A percentile compares a stretch with the other conserved stretches of the same genome.
Evolutionary conservation across 106 monocot genomes (phyloP).

Genomic region (Platanthera zijinensis): DNA sequence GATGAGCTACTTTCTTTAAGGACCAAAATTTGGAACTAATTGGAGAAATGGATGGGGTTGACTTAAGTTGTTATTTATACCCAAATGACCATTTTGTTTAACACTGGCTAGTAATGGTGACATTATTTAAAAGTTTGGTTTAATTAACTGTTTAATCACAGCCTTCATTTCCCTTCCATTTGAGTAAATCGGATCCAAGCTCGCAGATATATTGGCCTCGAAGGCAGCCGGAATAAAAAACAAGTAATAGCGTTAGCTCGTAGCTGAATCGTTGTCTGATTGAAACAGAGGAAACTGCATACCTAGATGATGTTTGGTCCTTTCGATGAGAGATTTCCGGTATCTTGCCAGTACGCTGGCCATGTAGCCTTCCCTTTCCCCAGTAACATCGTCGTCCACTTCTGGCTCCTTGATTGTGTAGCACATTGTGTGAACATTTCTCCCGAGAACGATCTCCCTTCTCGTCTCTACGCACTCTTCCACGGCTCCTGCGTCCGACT

Average conservation of each 20-base stretch:
- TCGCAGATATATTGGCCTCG: neutral
- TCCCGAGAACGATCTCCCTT: constrained; percentile 63
- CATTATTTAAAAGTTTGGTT: neutral
- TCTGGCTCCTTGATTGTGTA: constrained; percentile 68
- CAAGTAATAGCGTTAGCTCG: neutral
- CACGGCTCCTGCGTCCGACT: neutral
- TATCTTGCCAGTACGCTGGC: constrained; percentile 57
- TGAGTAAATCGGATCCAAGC: neutral
- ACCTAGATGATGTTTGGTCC: constrained; percentile 15
- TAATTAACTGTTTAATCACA: neutral
- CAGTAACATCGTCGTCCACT: constrained; percentile 64
- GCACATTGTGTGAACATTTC: constrained; percentile 66
- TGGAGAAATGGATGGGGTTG: neutral
- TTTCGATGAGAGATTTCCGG: constrained; percentile 8
- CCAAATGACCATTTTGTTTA: neutral
- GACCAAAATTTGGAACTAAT: neutral
- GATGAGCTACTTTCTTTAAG: neutral
- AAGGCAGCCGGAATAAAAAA: neutral
- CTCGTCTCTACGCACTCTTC: constrained; percentile 2
- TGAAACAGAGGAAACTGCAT: neutral
- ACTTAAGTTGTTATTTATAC: neutral
- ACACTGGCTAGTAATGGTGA: neutral
- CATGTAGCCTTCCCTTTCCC: constrained; percentile 79
- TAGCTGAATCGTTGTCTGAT: neutral
- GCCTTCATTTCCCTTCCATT: neutral